Evolutionary conservation across 116 monocot genomes (phyloP).

Genomic region (Trichopus zeylanicus): DNA sequence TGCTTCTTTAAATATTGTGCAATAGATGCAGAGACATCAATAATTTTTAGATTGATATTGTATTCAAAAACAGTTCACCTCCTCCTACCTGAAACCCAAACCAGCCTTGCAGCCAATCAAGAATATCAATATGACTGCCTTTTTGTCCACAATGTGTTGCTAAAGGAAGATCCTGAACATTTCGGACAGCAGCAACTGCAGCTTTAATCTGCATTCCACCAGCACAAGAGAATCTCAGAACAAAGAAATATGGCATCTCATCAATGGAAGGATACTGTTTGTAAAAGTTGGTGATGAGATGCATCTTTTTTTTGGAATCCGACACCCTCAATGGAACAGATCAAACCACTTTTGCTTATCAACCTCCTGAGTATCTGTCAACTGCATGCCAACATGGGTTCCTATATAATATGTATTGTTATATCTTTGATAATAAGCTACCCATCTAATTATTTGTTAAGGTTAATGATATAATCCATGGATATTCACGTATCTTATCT

Average conservation of each 20-base stretch:
- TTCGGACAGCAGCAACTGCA: constrained; percentile 48
- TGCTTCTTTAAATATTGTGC: background rate
- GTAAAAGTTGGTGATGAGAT: too few relatives aligned
- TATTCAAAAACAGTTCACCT: background rate
- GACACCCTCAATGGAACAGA: too few relatives aligned
- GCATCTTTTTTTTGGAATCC: too few relatives aligned
- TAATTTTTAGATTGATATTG: background rate
- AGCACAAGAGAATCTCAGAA: background rate
- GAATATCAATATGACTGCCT: constrained; percentile 27
- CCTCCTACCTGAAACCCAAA: constrained; percentile 75
- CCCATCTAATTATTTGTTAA: too few relatives aligned
- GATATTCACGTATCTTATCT: too few relatives aligned
- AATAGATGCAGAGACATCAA: background rate
- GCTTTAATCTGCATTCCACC: constrained; percentile 48
- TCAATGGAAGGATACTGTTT: background rate
- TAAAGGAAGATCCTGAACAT: constrained; percentile 55
- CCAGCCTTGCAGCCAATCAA: constrained; percentile 63
- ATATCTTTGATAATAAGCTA: too few relatives aligned
- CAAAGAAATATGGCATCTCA: background rate
- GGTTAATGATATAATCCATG: too few relatives aligned
- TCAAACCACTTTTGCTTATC: too few relatives aligned
- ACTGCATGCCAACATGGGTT: too few relatives aligned
- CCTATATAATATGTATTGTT: too few relatives aligned
- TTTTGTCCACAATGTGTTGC: constrained; percentile 16
- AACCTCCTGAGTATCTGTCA: too few relatives aligned